Evolutionary conservation across 2,329 filamentous ascomycete species (phyloP), one percentile per base, ranked within the genome.

Genomic region (Fusarium brevicatenulatum): DNA sequence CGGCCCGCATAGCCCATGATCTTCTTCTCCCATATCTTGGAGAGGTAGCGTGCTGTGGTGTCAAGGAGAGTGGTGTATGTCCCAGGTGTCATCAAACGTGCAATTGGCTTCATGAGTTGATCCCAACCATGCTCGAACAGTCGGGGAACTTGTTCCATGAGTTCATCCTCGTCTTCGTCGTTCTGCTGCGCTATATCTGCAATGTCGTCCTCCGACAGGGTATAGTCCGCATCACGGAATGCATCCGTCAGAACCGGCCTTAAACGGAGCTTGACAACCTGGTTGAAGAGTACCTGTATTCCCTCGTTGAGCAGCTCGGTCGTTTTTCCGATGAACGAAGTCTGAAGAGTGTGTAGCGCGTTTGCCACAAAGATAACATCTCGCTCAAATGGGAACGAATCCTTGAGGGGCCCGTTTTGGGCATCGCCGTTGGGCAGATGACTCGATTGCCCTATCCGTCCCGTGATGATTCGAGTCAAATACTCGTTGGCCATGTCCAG

Each of bases 401-500:
- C 87, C 40, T 84, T 84, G 5, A 95, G 83, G 4, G 83, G 80
- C 7, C 84, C 84, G 10, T 83, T 81, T 15, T 83, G 82, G 25
- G 80, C 66, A 16, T 81, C 72, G 12, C 78, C 78, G 36, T 83
- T 79, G 23, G 71, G 73, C 50, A 83, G 77, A 4, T 84, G 83
- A 10, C 82, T 80, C 2, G 84, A 77, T 21, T 82, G 81, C 39
- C 84, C 84, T 32, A 95, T 85, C 53, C 92, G 90, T 39, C 90
- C 88, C 37, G 88, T 87, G 49, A 98, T 91, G 75, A 99, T 98
- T 61, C 95, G 92, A 21, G 90, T 89, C 56, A 98, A 89, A 82
- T 99, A 99, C 79, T 98, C 94, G 70, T 94, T 94, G 15, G 95
- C 92, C 68, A 97, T 90, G 80, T 99, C 95, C 32, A 99, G 90